phyloP scores from a whole-genome alignment of 176 grass and related monocot genomes.

The Zoysia japonica region DNA sequence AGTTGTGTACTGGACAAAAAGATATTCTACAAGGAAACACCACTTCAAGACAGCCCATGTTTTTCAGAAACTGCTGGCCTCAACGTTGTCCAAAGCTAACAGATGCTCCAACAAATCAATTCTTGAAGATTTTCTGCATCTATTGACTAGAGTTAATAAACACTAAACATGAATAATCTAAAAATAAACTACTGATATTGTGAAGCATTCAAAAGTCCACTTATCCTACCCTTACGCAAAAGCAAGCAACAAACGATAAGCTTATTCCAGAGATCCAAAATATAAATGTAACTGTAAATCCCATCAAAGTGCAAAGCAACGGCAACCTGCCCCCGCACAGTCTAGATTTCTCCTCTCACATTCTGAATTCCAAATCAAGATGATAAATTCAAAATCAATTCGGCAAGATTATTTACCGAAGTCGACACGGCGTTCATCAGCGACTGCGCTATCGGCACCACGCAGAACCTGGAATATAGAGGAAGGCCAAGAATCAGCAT shows the following conservation, averaged over 20 bases:
- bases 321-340: neutral
- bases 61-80: neutral
- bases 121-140: neutral
- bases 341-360: neutral
- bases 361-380: neutral
- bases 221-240: neutral
- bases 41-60: neutral
- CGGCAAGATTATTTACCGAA: slow-evolving; percentile 32
- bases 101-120: neutral
- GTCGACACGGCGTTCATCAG: slow-evolving; percentile 24
- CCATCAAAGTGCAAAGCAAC: neutral
- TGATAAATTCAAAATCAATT: neutral
- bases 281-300: neutral
- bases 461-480: slow-evolving; percentile 48
- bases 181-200: neutral
- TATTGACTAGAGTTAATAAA: neutral
- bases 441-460: slow-evolving; percentile 41
- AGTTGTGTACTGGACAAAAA: neutral
- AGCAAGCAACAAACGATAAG: neutral
- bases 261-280: neutral
- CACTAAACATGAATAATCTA: neutral
- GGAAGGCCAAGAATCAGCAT: neutral
- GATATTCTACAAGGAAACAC: neutral
- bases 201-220: neutral
- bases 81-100: neutral